Base-by-base conservation (phyloP, 1,284 basidiomycete genomes). In the Cryptococcus sp. region DNA sequence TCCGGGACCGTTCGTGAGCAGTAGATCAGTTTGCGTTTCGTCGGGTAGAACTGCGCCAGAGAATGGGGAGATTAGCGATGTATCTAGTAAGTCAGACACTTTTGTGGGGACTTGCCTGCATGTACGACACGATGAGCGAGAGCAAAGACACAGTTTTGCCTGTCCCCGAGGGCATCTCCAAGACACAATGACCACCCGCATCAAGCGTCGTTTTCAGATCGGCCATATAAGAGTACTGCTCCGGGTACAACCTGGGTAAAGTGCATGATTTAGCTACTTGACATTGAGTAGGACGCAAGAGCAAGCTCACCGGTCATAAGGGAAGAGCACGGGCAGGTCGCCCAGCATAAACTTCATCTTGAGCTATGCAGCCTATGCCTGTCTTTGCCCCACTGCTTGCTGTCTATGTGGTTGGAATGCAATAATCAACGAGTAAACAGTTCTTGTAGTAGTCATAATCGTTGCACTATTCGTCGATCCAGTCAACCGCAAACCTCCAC, bases 1-100 rank as follows among this genome's bases (percentile, higher is more conserved):
- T 99, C 96, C 6, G 96, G 96, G n/a, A 99, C 96, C 3, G 96
- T 99, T 73, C 96, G 94, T 23, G 96, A 99, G 79, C 96, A 99
- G 78, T 99, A 99, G 66, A 99, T 89, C 65, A 99, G 86, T 78
- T 99, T 99, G 63, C 96, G 85, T 61, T 88, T 87, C 8, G 87
- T 89, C 10, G 93, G 90, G 74, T 94, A 92, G 79, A 93, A 96
- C 90, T 94, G 64, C 23, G 50, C 16, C 40, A 6, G 45, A 13
- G 10, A 3, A 11, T 16, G 19, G 11, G 20, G 40, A 25, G 20
- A 46, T 23, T 7, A 43, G 51, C 7, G 4, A 44, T 23, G 6
- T n/a, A 10, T 17, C 40, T 7, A 13, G 25, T 17, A 23, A 17
- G 8, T 26, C 41, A 45, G 46, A 38, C 8, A 26, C 26, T 26